phyloP scores from a whole-genome alignment of 371 early-diverging fungal species.

The Mucor irregularis region DNA sequence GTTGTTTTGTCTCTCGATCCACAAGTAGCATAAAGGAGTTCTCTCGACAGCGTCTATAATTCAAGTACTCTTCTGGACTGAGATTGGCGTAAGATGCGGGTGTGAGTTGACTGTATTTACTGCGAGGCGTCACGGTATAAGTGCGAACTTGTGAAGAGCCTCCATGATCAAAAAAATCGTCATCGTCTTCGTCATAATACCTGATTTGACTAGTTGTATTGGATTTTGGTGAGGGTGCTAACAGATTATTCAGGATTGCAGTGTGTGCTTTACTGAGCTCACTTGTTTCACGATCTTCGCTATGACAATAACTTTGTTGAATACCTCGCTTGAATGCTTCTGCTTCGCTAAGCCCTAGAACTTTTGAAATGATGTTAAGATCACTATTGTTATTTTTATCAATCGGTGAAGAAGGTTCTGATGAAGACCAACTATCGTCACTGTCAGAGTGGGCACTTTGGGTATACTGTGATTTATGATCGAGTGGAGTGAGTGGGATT shows the following conservation, averaged over 20 bases:
- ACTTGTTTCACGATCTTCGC: neutral
- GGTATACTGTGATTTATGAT: no score
- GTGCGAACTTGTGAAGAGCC: neutral
- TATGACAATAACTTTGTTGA: slow-evolving; percentile 1
- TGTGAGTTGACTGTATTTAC: slow-evolving; percentile 5
- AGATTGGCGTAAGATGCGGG: slow-evolving; percentile 4
- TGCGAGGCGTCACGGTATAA: slow-evolving; percentile 4
- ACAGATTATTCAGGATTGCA: neutral
- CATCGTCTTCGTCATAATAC: slow-evolving; percentile 9
- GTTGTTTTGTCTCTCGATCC: slow-evolving; percentile 8
- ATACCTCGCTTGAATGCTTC: slow-evolving; percentile 7
- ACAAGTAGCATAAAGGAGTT: slow-evolving; percentile 9
- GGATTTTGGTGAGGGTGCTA: neutral
- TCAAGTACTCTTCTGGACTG: slow-evolving; percentile 7
- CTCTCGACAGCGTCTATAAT: slow-evolving; percentile 4
- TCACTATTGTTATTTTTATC: neutral
- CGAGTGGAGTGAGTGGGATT: no score
- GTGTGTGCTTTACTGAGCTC: neutral
- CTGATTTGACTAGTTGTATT: neutral
- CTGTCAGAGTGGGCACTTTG: neutral
- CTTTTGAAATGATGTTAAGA: neutral
- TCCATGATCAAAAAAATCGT: neutral
- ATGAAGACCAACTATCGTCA: neutral
- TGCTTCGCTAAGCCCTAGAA: slow-evolving; percentile 6
- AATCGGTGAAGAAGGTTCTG: neutral